These are phyloP conservation scores for Adansonia digitata DNA, from an alignment of 345 rosid genomes.

Conservation along the genomic window DNA sequence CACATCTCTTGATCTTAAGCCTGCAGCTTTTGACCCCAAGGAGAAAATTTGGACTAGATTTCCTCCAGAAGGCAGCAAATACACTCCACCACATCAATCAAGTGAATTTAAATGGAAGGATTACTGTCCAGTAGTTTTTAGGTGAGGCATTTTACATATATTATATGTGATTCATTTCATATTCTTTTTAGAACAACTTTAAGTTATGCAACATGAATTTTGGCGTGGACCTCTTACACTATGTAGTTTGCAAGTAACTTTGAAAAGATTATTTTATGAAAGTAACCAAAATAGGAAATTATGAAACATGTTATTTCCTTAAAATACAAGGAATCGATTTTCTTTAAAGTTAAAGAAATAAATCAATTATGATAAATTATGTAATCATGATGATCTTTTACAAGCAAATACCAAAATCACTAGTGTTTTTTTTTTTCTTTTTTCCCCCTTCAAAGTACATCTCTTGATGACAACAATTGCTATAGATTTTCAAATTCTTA, in stretches of 20 bases:
- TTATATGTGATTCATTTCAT: background rate
- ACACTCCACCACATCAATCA: constrained; percentile 90
- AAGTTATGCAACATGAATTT: no score
- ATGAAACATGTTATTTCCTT: no score
- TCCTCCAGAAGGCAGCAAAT: constrained; percentile 86
- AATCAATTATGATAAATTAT: no score
- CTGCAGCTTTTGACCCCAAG: constrained; percentile 90
- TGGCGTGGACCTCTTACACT: no score
- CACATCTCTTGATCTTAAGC: constrained; percentile 67
- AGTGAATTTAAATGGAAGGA: constrained; percentile 93
- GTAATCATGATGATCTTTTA: no score
- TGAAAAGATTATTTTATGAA: background rate
- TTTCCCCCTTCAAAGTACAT: no score
- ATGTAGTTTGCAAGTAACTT: background rate
- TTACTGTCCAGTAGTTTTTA: constrained; percentile 91
- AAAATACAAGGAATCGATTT: no score
- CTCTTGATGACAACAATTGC: no score
- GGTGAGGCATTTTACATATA: no score
- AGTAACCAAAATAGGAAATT: background rate
- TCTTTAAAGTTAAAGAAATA: no score
- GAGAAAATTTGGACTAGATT: constrained; percentile 93
- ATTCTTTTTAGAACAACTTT: background rate
- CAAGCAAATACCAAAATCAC: no score
- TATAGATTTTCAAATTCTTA: background rate
- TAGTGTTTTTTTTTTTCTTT: no score